A percentile compares a stretch with the other conserved stretches of the same genome.
phyloP scores from a whole-genome alignment of 306 rosid species.

The Trifolium dubium region DNA sequence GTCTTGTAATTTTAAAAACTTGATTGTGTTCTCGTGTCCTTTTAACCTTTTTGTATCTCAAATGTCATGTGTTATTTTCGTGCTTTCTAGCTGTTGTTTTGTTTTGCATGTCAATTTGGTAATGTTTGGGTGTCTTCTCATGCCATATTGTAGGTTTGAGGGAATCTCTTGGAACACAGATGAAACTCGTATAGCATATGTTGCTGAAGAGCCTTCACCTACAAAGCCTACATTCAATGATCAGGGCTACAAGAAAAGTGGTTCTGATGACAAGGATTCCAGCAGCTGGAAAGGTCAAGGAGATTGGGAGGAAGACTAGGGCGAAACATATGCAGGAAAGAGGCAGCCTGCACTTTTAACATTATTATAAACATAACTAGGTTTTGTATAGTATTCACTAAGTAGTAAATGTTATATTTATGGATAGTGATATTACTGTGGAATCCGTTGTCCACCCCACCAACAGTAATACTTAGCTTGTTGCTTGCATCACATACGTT shows the following conservation, averaged over 20 bases:
- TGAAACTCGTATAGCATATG: constrained; percentile 82
- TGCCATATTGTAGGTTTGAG: constrained; percentile 73
- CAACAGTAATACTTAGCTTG: no score
- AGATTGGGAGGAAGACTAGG: constrained; percentile 93
- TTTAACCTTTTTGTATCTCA: not conserved
- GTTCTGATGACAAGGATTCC: constrained; percentile 63
- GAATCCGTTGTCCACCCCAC: no score
- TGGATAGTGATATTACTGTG: no score
- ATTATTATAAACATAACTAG: constrained; percentile 67
- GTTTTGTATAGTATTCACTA: constrained; percentile 44
- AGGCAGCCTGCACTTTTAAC: constrained; percentile 91
- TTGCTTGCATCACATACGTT: no score
- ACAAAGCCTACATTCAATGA: constrained; percentile 78
- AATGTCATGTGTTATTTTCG: not conserved
- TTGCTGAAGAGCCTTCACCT: constrained; percentile 87
- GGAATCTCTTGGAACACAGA: constrained; percentile 88
- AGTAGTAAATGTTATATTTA: not conserved
- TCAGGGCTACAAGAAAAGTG: constrained; percentile 66
- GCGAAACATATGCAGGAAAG: constrained; percentile 91
- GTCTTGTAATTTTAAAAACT: not conserved
- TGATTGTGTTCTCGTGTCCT: not conserved
- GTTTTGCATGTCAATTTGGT: not conserved
- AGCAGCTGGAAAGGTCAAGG: constrained; percentile 90
- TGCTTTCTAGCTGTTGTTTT: constrained; percentile 2
- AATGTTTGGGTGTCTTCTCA: constrained; percentile 15